Evolutionary conservation across 768 basidiomycete species (phyloP), one percentile per base, ranked within the genome.

Genomic region (Suillus bovinus): DNA sequence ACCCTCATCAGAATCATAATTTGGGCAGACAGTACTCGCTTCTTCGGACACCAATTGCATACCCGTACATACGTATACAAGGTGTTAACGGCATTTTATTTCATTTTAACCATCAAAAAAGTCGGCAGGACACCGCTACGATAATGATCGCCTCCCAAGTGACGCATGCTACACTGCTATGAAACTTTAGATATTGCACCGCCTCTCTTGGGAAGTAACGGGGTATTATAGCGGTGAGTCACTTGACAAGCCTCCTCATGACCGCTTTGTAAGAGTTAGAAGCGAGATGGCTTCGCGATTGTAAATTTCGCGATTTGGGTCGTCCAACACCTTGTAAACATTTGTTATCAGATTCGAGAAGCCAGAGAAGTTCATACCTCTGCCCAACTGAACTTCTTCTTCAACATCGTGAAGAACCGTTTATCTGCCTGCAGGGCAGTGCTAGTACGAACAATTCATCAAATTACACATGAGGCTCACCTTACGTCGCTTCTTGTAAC

Each of bases 401-500:
- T 92, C 63, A 96, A 79, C 68, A 94, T 72, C 0, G 78, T 71
- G 72, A 96, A 96, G 76, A 96, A 96, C 1, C 90, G 85, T 70
- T 87, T 93, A 72, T 96, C 94, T 1, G 93, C 94, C 93, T 94
- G 63, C 36, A 38, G 61, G 31, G 58, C 59, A 17, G 33, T 52
- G 33, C 31, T 31, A 10, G 29, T 22, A 41, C 20, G 31, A 61
- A 22, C 52, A 63, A 8, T 29, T 17, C 58, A 66, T 60, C 22
- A 44, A 41, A 59, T 34, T 36, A 36, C 36, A 9, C 9, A 14
- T 31, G 41, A 58, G 24, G 36, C 42, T n/a, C 33, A 89, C 93
- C 84, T 94, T 96, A 76, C 95, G 82, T 59, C 95, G 82, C 71
- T 96, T 96, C 77, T 95, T 95, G 78, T 94, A 96, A 71, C 93